Evolutionary conservation across 2,329 filamentous ascomycete genomes (phyloP), one percentile per base, ranked within the genome.

Genomic region (Botrytis tulipae): DNA sequence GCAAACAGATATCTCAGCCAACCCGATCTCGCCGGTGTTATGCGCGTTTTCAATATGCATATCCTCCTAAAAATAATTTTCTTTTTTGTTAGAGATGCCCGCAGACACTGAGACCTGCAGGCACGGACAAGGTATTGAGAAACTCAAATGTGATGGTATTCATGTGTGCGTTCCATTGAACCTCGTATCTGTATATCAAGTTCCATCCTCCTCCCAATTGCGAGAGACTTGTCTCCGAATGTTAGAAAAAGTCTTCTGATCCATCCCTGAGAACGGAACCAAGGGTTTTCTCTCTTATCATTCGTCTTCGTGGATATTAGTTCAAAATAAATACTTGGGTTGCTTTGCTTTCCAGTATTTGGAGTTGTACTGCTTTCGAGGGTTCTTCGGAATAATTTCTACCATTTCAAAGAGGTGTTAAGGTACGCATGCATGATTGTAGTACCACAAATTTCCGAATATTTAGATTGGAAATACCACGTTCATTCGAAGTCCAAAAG

Each of bases 101-200:
- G 32, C 12, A 46, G 44, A 54, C 9, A n/a, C 57, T n/a, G 35
- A 72, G 61, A 72, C 71, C 54, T 72, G 71, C 71, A 72, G 71
- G 62, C 40, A 68, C 62, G 25, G 32, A 69, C 44, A 59, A 40
- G 63, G 62, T 35, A 44, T 16, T n/a, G 14, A 46, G 9, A 48
- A n/a, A 32, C 18, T 42, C 59, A n/a, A 32, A 63, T 63, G 35
- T 72, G 71, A 72, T 35, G 42, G 66, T 60, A 51, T 68, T 60
- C 40, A n/a, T 57, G 69, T 37, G 25, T 40, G 32, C n/a, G 42
- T 29, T 51, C 54, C 42, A 48, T 63, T 12, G 32, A 63, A 40
- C 59, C 42, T 71, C 69, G 69, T 71, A 71, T 70, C 35, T 70
- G 48, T 54, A 29, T 59, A 67, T 40, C 46, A 40, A 59, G n/a